Evolutionary conservation across 495 filamentous ascomycete species (phyloP).

Genomic region (Penicillium soppii): DNA sequence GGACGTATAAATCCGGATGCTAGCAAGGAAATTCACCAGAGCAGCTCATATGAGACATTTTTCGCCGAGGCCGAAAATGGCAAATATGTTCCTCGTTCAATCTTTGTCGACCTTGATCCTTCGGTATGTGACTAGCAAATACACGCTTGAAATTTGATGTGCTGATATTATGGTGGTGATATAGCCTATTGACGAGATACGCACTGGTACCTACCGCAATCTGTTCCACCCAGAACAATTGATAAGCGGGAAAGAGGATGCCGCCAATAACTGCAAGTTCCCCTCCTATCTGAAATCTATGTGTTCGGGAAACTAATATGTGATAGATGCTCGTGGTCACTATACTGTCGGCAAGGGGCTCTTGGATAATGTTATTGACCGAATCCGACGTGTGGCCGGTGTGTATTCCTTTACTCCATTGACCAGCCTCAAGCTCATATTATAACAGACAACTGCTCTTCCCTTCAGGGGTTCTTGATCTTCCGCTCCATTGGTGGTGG

Average conservation of each 20-base stretch:
- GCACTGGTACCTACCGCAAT: conserved; percentile 76
- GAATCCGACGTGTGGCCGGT: conserved; percentile 82
- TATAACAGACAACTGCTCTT: conserved; percentile 77
- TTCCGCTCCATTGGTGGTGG: conserved; percentile 95
- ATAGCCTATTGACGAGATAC: conserved; percentile 85
- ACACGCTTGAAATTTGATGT: background rate
- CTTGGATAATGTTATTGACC: conserved; percentile 79
- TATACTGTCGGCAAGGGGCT: conserved; percentile 94
- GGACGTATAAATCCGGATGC: conserved; percentile 65
- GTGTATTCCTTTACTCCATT: conserved; percentile 18
- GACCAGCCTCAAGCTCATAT: background rate
- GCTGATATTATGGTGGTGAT: background rate
- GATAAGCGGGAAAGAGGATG: conserved; percentile 92
- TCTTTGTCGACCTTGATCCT: conserved; percentile 88
- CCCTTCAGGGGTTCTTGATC: conserved; percentile 89
- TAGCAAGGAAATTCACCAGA: conserved; percentile 57
- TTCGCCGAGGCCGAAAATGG: conserved; percentile 83
- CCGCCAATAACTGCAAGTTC: conserved; percentile 77
- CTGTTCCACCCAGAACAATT: conserved; percentile 88
- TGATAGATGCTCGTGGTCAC: conserved; percentile 78
- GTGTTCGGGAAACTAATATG: conserved; percentile 23
- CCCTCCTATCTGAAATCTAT: background rate
- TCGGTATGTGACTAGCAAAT: conserved; percentile 49
- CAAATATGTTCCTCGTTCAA: conserved; percentile 88
- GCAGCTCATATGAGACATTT: conserved; percentile 83